Evolutionary conservation across 352 stramenopile species (phyloP), one percentile per base, ranked within the genome.

Genomic region (Pythium sukuiense): DNA sequence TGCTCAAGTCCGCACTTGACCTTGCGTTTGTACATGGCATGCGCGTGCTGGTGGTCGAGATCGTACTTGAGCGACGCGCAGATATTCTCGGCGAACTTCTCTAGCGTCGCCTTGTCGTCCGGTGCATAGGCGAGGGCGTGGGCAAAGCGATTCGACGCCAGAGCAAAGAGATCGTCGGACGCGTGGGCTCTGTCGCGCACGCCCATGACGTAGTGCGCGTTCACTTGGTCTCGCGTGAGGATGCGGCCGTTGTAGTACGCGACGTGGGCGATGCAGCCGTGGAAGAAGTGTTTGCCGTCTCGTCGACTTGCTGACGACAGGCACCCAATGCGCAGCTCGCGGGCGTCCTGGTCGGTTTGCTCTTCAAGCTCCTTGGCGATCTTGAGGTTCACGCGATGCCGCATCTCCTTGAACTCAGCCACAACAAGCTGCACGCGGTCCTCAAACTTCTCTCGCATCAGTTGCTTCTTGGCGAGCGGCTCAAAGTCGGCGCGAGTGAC

Each of bases 261-360:
- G 7, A 97, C 84, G 55, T 96, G 89, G 18, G 87, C 86, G 29
- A 97, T 81, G 13, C 69, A 63, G 3, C 91, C 91, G 18, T 90
- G 76, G 65, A 97, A 97, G 69, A 92, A 97, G 56, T 92, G 80
- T 39, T 94, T 95, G 13, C 86, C 85, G 46, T 95, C 83, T 32
- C 69, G 74, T 5, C 80, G 81, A 8, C 76, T 74, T 7, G 77
- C 74, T 1, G 80, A 85, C 8, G 81, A 92, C 18, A 91, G 58
- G 32, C 81, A 91, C 0, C 89, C 91, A 24, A 97, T 90, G 6
- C 88, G 78, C 6, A 95, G 69, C 55, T 89, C 76, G 0, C 82
- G 78, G 7, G 63, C 59, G 30, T 87, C 76, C 52, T 89, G 73
- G 24, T 81, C 76, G 1, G 68, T 71, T 24, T 91, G 85, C 8